These are phyloP conservation scores for Nymphaea thermarum DNA, from an alignment of 164 flowering plant species.

Conservation along the genomic window DNA sequence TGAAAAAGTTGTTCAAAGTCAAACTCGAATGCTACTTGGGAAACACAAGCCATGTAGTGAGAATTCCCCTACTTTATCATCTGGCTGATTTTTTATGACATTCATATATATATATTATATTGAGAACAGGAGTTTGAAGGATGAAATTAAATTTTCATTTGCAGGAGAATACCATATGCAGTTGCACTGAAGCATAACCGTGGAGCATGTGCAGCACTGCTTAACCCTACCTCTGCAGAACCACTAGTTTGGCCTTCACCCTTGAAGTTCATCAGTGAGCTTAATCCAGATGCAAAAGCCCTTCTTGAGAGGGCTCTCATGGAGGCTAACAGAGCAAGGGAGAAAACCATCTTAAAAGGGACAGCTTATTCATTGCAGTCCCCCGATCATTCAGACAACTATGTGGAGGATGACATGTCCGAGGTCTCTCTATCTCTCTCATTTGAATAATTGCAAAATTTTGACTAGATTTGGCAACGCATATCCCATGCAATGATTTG, in stretches of 20 bases:
- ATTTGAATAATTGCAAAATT: background rate
- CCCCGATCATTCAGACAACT: conserved; percentile 46
- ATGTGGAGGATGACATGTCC: conserved; percentile 41
- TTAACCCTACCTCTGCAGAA: conserved; percentile 86
- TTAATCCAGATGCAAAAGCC: conserved; percentile 74
- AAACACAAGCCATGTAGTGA: background rate
- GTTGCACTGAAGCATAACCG: conserved; percentile 67
- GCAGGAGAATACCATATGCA: conserved; percentile 82
- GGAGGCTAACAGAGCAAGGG: conserved; percentile 86
- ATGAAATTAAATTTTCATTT: conserved; percentile 2
- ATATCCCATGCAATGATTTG: too few relatives aligned
- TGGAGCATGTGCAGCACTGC: conserved; percentile 72
- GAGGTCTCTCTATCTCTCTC: conserved; percentile 42
- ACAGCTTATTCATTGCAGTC: conserved; percentile 39
- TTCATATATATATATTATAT: too few relatives aligned
- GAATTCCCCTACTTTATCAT: background rate
- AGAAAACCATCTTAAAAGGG: conserved; percentile 63
- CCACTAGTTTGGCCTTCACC: conserved; percentile 99
- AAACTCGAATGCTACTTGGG: too few relatives aligned
- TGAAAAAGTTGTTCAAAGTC: too few relatives aligned
- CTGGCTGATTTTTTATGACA: background rate
- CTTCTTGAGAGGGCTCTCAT: conserved; percentile 73
- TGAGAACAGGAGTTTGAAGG: background rate
- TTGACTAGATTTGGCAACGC: too few relatives aligned
- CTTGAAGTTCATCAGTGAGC: conserved; percentile 85